These are phyloP conservation scores for Parasarocladium wereldwijsianum DNA, from an alignment of 2,329 filamentous ascomycete species.

Conservation along the genomic window DNA sequence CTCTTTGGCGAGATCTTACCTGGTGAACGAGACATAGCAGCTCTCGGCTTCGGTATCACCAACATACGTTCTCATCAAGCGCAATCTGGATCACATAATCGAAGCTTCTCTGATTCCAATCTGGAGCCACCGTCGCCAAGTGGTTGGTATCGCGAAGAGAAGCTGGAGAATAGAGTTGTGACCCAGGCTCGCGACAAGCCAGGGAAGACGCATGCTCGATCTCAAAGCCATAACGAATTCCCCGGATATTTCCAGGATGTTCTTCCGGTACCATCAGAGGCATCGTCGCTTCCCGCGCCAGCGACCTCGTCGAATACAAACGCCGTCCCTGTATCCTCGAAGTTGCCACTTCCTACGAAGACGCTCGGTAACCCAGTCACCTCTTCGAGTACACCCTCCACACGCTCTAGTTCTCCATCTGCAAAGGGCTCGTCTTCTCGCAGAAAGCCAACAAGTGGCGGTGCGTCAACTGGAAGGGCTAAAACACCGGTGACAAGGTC, in stretches of 20 bases:
- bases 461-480: slow-evolving; percentile 20
- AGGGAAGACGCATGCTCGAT: slow-evolving; percentile 26
- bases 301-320: slow-evolving; percentile 11
- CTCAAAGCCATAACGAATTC: slow-evolving; percentile 22
- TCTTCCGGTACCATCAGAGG: no score
- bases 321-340: slow-evolving; percentile 21
- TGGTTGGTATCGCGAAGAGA: slow-evolving; percentile 42
- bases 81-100: slow-evolving; percentile 32
- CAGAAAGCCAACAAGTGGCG: slow-evolving; percentile 27
- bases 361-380: slow-evolving; percentile 28
- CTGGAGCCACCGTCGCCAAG: slow-evolving; percentile 49
- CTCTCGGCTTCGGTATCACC: slow-evolving; percentile 47
- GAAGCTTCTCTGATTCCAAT: slow-evolving; percentile 41
- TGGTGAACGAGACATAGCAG: slow-evolving; percentile 35
- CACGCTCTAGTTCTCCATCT: slow-evolving; percentile 41
- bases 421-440: no score
- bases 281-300: no score
- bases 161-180: slow-evolving; percentile 10
- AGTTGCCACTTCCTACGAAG: slow-evolving; percentile 29
- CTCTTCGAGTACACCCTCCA: slow-evolving; percentile 33
- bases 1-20: slow-evolving; percentile 63
- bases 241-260: no score
- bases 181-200: slow-evolving; percentile 10
- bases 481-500: slow-evolving; percentile 21
- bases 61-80: slow-evolving; percentile 41